Base-by-base conservation (phyloP, 495 filamentous ascomycete genomes). In the Immersiella caudata region DNA sequence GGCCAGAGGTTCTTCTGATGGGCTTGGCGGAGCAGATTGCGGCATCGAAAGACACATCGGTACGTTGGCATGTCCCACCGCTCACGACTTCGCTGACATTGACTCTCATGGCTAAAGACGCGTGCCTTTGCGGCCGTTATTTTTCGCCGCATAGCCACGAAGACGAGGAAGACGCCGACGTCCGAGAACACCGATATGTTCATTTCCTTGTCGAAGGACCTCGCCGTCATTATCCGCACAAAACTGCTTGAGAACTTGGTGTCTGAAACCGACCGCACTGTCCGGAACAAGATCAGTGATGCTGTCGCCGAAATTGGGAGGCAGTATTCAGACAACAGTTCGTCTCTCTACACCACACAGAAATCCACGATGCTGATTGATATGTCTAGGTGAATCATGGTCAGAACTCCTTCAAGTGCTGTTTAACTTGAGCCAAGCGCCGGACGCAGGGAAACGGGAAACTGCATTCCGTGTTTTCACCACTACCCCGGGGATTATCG, bases 241-340 rank as follows among this genome's bases (percentile, higher is more conserved):
- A 94, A 93, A 76, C 81, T 98, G 49, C 82, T 99, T 24, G 85
- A 90, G 67, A 89, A 88, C 65, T 80, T 97, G 59, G 86, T 87
- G 51, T 81, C 78, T 54, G 96, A 98, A 79, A 79, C 83, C 7
- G 83, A 89, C 22, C 82, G 86, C 54, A 78, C 87, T 18, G 91
- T 96, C 40, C 85, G 96, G 74, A 96, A 96, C 77, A 99, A 98
- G 80, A 91, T 97, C 75, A 94, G 93, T 64, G 96, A 99, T 79
- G 93, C 95, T 1, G 90, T 98, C 67, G 96, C 96, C 7, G 96
- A 99, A 76, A 82, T 98, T 54, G 96, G 94, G 35, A 88, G 96
- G 73, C 93, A 98, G 76, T 96, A 97, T 78, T 90, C 91, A 60
- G 96, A 97, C 73, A 91, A 89, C 69, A 89, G 93, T 96, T 84